Conservation (phyloP, 768 basidiomycete species). For the Trametes gibbosa region DNA sequence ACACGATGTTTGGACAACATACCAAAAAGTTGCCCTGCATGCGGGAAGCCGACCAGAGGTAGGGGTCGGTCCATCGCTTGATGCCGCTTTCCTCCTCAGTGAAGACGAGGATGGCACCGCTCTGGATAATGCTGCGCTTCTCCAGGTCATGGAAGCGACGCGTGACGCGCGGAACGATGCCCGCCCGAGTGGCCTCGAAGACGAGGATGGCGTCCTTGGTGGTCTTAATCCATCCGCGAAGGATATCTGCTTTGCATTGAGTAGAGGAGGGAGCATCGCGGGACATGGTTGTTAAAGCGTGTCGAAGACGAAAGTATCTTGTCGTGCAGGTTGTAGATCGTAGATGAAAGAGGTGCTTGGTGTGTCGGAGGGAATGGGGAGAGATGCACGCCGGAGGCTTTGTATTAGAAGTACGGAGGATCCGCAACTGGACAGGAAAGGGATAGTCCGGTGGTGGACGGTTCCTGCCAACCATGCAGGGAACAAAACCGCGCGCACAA, state of each 20-base stretch:
- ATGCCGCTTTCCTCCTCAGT: constrained; percentile 24
- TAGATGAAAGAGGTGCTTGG: neutral
- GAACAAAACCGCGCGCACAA: constrained; percentile 9
- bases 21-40: constrained; percentile 24
- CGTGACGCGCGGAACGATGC: constrained; percentile 20
- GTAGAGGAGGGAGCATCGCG: constrained; percentile 2
- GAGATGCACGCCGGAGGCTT: neutral
- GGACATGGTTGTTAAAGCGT: constrained; percentile 1
- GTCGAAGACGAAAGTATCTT: neutral
- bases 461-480: constrained; percentile 16
- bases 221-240: constrained; percentile 23
- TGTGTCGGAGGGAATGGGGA: constrained; percentile 9
- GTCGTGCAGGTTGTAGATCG: neutral
- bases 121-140: constrained; percentile 18
- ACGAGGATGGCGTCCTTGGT: constrained; percentile 22
- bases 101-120: constrained; percentile 23
- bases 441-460: constrained; percentile 7
- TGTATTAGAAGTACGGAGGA: constrained; percentile 11
- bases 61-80: constrained; percentile 24
- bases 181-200: constrained; percentile 20
- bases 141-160: constrained; percentile 24
- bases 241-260: constrained; percentile 11
- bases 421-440: constrained; percentile 10
- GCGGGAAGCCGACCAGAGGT: constrained; percentile 20
- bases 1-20: neutral